Evolutionary conservation across 2,329 filamentous ascomycete genomes (phyloP), one percentile per base, ranked within the genome.

Genomic region (Fusarium veterinarium): DNA sequence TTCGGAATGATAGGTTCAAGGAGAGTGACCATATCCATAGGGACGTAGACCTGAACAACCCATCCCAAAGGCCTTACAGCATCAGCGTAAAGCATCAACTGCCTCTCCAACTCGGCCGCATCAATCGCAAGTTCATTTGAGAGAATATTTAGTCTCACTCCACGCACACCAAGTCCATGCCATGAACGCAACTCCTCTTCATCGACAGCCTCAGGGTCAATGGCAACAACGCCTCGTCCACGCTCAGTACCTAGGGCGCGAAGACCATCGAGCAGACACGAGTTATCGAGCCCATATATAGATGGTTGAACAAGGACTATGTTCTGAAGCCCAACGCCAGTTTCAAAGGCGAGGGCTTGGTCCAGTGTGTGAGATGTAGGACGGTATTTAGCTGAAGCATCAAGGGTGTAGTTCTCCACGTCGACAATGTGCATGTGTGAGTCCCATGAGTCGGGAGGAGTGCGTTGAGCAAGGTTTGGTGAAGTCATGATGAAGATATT

Each of bases 361-460:
- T 82, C 74, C 11, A 91, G 79, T 5, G 83, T 86, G 73, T 89
- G 85, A 17, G 83, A 73, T 6, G 78, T 76, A 6, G 89, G 88
- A 23, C 78, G 79, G 79, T 91, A 91, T 68, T 82, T 80, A 38
- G 89, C 88, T 35, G 80, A 75, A 12, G 82, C 67, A 31, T 83
- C 80, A 13, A 90, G 77, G 2, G 87, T 84, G 75, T 87, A 91
- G 12, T 78, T 77, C 25, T 80, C 75, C 0, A 87, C 88, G 58
- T 90, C 87, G 53, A 90, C 83, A 38, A 91, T 85, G 77, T 91
- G 90, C 87, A 91, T 91, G 77, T 91, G 89, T 56, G 85, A 87
- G 76, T 91, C 89, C 89, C 89, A 91, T 62, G 89, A 83, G 19
- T 81, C 81, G 19, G 69, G 64, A 7, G 86, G 85, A 60, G 86